These are phyloP conservation scores for Entomortierella beljakovae DNA, from an alignment of 192 early-diverging fungal species.

Conservation along the genomic window DNA sequence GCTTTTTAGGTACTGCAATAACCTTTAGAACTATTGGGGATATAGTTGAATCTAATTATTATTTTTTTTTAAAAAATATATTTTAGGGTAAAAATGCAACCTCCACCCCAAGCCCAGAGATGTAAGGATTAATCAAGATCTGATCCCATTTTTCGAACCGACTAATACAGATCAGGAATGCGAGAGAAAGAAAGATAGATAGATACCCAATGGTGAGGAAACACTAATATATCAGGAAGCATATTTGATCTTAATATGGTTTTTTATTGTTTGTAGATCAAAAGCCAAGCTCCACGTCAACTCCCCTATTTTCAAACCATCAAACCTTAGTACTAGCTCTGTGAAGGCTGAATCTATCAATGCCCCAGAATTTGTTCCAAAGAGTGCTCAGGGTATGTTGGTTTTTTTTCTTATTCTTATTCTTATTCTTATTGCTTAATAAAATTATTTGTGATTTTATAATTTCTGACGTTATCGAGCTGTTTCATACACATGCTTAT, in stretches of 20 bases:
- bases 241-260: constrained; percentile 3
- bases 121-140: constrained; percentile 23
- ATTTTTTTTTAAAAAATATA: background rate
- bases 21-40: background rate
- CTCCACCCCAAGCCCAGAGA: constrained; percentile 41
- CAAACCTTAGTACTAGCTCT: constrained; percentile 54
- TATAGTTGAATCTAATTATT: too few species aligned
- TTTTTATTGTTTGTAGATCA: constrained; percentile 13
- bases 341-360: constrained; percentile 63
- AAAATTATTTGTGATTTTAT: background rate
- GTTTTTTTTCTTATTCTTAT: background rate
- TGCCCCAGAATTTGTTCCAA: constrained; percentile 72
- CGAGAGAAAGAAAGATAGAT: background rate
- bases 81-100: constrained; percentile 38
- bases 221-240: constrained; percentile 3
- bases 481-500: too few species aligned
- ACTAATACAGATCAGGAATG: too few species aligned
- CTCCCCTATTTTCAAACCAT: constrained; percentile 76
- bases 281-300: constrained; percentile 74
- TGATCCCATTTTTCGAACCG: too few species aligned
- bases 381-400: constrained; percentile 40
- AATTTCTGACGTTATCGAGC: too few species aligned
- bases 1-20: background rate
- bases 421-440: background rate
- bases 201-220: background rate